A percentile compares a stretch with the other conserved stretches of the same genome.
Evolutionary conservation across 768 basidiomycete species (phyloP).

Genomic region (Tylopilus sp.): DNA sequence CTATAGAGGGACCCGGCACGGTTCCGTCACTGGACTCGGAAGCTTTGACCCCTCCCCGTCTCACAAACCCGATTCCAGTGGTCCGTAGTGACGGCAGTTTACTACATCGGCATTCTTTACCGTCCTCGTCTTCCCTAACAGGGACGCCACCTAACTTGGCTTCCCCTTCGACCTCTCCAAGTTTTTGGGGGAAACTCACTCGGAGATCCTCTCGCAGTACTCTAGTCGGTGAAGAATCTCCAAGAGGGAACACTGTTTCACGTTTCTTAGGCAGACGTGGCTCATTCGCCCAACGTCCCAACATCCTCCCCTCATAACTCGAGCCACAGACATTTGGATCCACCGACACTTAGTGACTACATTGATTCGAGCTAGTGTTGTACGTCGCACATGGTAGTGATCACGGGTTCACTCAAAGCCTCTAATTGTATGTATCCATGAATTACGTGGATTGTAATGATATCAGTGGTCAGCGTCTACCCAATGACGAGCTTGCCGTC

Average conservation of each 20-base stretch:
- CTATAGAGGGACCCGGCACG: neutral
- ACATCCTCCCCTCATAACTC: neutral
- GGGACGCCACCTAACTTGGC: neutral
- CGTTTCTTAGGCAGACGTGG: slow-evolving; percentile 20
- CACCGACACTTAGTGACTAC: no score
- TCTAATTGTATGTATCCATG: slow-evolving; percentile 24
- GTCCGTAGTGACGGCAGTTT: neutral
- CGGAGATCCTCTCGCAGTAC: slow-evolving; percentile 16
- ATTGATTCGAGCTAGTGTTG: neutral
- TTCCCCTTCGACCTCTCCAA: slow-evolving; percentile 7
- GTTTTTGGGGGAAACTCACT: slow-evolving; percentile 25
- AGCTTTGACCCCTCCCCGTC: neutral
- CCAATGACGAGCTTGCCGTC: slow-evolving; percentile 87
- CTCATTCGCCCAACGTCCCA: slow-evolving; percentile 4
- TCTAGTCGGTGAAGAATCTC: slow-evolving; percentile 8
- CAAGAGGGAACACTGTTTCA: slow-evolving; percentile 15
- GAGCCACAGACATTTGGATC: no score
- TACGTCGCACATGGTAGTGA: neutral
- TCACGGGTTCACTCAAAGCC: slow-evolving; percentile 8
- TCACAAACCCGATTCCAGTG: slow-evolving; percentile 8
- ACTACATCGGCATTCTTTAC: neutral
- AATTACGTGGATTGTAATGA: slow-evolving; percentile 18
- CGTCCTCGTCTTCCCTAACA: slow-evolving; percentile 1
- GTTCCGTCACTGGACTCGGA: neutral
- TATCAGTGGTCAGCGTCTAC: slow-evolving; percentile 35